Conservation (phyloP, 371 early-diverging fungal species). For the Mortierella sp. region DNA sequence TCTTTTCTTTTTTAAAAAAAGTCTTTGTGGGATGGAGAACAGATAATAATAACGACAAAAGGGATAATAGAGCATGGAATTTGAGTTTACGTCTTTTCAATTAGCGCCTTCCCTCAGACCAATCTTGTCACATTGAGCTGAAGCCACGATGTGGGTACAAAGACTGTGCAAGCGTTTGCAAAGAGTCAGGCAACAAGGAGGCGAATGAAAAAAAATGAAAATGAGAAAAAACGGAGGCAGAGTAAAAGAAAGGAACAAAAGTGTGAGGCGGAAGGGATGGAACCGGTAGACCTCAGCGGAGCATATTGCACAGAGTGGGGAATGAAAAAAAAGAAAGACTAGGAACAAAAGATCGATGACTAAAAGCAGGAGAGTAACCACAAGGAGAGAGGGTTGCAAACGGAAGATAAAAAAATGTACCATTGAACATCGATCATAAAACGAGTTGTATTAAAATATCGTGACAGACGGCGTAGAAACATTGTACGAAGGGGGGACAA, state of each 20-base stretch:
- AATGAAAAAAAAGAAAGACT: neutral
- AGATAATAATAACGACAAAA: slow-evolving; percentile 13
- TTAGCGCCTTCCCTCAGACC: neutral
- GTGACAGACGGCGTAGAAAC: neutral
- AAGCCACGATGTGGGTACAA: neutral
- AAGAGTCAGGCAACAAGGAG: slow-evolving; percentile 10
- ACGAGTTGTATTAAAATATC: slow-evolving; percentile 25
- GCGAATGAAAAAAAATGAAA: slow-evolving; percentile 7
- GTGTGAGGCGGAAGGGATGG: slow-evolving; percentile 8
- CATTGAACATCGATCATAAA: slow-evolving; percentile 1
- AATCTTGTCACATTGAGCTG: neutral
- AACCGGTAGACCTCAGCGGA: slow-evolving; percentile 10
- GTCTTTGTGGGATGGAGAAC: too few species aligned
- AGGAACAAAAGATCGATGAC: neutral
- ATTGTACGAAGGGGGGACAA: neutral
- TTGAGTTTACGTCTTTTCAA: neutral
- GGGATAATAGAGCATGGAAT: neutral
- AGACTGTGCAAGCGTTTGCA: neutral
- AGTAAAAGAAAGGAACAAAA: neutral
- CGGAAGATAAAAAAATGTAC: neutral
- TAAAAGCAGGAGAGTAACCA: slow-evolving; percentile 11
- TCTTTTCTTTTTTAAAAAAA: too few species aligned
- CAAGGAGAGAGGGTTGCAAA: neutral
- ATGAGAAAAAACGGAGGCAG: slow-evolving; percentile 1
- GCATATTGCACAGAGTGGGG: neutral